Conservation (phyloP, 2,329 filamentous ascomycete species). For the Xylaria sp. region DNA sequence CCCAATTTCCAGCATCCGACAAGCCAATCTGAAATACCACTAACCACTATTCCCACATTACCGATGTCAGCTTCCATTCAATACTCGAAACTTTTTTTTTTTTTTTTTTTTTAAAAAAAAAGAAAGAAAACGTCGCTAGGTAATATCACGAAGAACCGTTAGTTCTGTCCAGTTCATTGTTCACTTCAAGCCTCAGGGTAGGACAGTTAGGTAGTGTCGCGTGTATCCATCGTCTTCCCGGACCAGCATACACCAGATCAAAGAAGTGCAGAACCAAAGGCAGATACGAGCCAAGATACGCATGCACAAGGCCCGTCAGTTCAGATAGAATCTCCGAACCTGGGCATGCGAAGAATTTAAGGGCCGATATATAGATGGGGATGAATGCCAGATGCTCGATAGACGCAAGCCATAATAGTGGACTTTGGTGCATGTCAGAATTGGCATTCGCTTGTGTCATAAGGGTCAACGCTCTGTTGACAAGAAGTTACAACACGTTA, state of each 20-base stretch:
- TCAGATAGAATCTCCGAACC: no score
- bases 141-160: background rate
- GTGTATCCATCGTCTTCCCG: background rate
- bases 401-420: background rate
- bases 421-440: background rate
- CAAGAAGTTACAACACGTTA: conserved; percentile 34
- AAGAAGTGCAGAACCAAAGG: background rate
- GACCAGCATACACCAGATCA: background rate
- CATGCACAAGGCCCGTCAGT: background rate
- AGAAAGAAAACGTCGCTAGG: background rate
- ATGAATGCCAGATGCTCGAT: background rate
- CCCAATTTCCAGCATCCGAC: background rate
- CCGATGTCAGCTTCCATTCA: background rate
- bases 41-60: background rate
- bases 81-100: no score
- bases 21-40: background rate
- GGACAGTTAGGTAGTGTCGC: background rate
- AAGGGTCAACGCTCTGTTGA: background rate
- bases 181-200: background rate
- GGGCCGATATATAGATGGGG: background rate
- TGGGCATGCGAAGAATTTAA: no score
- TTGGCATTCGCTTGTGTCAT: background rate
- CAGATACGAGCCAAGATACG: background rate
- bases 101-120: no score
- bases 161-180: background rate